Evolutionary conservation across 2,329 filamentous ascomycete species (phyloP), one percentile per base, ranked within the genome.

Genomic region (Arthroderma sp.): DNA sequence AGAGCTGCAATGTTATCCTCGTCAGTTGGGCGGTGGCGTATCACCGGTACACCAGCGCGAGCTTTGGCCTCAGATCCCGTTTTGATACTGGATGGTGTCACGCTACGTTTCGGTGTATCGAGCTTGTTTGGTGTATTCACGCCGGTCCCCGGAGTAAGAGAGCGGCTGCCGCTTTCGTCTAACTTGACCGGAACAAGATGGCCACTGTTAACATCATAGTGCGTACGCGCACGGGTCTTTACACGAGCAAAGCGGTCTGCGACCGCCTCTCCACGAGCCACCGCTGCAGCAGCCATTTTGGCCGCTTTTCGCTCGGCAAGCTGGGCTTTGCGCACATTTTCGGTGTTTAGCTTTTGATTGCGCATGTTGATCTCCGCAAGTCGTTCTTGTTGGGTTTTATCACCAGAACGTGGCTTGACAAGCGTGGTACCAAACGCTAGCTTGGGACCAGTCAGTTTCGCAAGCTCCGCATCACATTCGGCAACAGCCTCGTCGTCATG

Each of bases 1-100:
- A 96, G 70, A 28, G 80, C 75, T 1, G 83, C 87, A 62, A 96
- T 89, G 45, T 95, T 83, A 58, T 96, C 91, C 58, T 96, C 91
- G 50, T 94, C 88, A 70, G 83, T 82, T 46, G 87, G 75, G 29
- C 82, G 80, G 65, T 84, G 74, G 53, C 72, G 80, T 57, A 89
- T 84, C 40, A 86, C 83, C 8, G 79, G 79, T 51, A 76, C 59
- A 1, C 74, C 73, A 3, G 55, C 60, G 47, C 62, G 58, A 53
- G 67, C 66, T 42, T 67, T 64, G 33, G 61, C 52, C 29, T 55
- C 56, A 47, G 63, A 62, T 61, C 63, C 36, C 58, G 38, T 34
- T 47, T 48, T n/a, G 36, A 30, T 54, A 38, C 45, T 47, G n/a
- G 46, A 52, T 10, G 50, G 52, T 8, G 54, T 58, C 36, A 47